These are phyloP conservation scores for Tricholoma terreum DNA, from an alignment of 768 basidiomycete genomes.

Conservation along the genomic window DNA sequence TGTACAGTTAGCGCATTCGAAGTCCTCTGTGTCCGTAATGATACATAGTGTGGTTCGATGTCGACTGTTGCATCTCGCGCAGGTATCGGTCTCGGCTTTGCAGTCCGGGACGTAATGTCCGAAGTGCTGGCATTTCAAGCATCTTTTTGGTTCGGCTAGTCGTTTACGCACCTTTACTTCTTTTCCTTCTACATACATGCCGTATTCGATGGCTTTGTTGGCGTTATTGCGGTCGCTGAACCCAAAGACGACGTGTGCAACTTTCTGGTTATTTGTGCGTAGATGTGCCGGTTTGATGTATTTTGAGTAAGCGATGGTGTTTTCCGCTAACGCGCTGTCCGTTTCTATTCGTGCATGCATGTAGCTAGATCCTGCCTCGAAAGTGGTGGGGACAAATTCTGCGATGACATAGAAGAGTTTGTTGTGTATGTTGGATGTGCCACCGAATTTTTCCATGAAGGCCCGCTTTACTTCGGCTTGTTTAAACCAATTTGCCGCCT, in stretches of 20 bases:
- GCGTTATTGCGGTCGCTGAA: constrained; percentile 1
- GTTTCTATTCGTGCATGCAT: constrained; percentile 9
- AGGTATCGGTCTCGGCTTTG: constrained; percentile 2
- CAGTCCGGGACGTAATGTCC: constrained; percentile 14
- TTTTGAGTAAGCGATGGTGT: constrained; percentile 7
- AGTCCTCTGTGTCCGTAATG: neutral
- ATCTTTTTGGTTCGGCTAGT: too few species aligned
- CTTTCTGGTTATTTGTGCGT: neutral
- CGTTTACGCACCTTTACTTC: constrained; percentile 11
- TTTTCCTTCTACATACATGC: constrained; percentile 15
- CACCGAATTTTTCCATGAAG: neutral
- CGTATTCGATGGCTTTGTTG: constrained; percentile 20
- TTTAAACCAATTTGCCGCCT: neutral
- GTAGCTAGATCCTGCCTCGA: neutral
- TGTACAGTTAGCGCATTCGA: constrained; percentile 24
- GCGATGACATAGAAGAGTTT: too few species aligned
- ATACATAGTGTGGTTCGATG: constrained; percentile 19
- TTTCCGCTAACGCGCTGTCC: constrained; percentile 5
- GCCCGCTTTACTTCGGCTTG: neutral
- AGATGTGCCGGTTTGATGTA: neutral
- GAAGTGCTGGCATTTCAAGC: too few species aligned
- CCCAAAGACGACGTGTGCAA: neutral
- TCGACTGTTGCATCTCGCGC: constrained; percentile 12
- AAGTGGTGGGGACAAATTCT: too few species aligned
- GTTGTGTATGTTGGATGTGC: neutral